phyloP scores from a whole-genome alignment of 176 grass and related monocot genomes.

The Leersia perrieri region DNA sequence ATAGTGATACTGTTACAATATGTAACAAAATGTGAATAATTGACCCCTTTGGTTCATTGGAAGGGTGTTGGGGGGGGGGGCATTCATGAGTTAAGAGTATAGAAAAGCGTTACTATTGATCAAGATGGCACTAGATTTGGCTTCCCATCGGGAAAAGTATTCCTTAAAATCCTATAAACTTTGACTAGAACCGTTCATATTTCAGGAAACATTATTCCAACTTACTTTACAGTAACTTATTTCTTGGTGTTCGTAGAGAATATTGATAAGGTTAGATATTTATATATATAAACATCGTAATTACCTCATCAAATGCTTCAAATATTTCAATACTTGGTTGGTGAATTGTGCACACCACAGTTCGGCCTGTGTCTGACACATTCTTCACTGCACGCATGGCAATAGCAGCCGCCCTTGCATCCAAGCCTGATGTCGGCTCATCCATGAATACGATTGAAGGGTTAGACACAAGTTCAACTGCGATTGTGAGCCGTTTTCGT shows the following conservation, averaged over 20 bases:
- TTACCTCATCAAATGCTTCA: slow-evolving; percentile 84
- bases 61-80: no score
- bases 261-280: background rate
- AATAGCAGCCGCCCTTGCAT: slow-evolving; percentile 66
- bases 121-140: background rate
- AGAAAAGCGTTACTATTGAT: background rate
- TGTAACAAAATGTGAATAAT: background rate
- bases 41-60: background rate
- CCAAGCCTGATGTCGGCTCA: slow-evolving; percentile 74
- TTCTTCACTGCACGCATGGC: slow-evolving; percentile 79
- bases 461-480: slow-evolving; percentile 77
- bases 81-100: background rate
- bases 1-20: background rate
- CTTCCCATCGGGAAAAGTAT: no score
- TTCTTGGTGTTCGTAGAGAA: background rate
- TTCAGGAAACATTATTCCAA: background rate
- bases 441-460: slow-evolving; percentile 83
- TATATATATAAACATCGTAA: background rate
- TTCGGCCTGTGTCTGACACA: slow-evolving; percentile 63
- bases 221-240: background rate
- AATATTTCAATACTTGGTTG: slow-evolving; percentile 82
- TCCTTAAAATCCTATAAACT: background rate
- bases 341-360: slow-evolving; percentile 76
- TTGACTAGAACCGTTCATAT: background rate
- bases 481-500: slow-evolving; percentile 65